These are phyloP conservation scores for Lasiodiplodia sp. DNA, from an alignment of 2,329 filamentous ascomycete species.

Conservation along the genomic window DNA sequence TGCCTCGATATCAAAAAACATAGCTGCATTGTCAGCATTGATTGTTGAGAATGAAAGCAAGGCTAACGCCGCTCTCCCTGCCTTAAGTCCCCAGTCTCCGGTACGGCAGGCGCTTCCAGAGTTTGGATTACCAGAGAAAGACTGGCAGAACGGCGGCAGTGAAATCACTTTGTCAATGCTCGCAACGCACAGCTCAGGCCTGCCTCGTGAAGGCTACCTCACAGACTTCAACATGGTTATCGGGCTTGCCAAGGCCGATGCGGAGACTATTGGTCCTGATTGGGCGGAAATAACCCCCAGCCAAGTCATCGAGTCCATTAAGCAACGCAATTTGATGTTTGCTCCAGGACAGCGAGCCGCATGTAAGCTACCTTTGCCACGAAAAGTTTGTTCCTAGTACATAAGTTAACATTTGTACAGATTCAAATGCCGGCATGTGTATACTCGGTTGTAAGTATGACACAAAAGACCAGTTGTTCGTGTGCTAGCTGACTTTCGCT, in stretches of 20 bases:
- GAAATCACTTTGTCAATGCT: constrained; percentile 43
- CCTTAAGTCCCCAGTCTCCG: constrained; percentile 37
- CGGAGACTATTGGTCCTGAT: constrained; percentile 37
- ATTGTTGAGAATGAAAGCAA: constrained; percentile 35
- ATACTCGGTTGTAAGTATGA: constrained; percentile 35
- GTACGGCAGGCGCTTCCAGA: constrained; percentile 36
- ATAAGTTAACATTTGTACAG: constrained; percentile 3
- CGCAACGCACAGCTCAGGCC: constrained; percentile 42
- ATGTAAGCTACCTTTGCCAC: constrained; percentile 26
- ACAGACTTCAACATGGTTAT: constrained; percentile 42
- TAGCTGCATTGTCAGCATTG: constrained; percentile 39
- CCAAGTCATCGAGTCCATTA: constrained; percentile 35
- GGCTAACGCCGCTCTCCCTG: constrained; percentile 16
- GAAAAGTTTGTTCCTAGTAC: neutral
- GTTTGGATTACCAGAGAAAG: constrained; percentile 36
- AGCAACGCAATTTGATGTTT: constrained; percentile 39
- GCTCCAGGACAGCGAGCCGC: constrained; percentile 40
- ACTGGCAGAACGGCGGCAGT: constrained; percentile 43
- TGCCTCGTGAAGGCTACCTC: constrained; percentile 41
- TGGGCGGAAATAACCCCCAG: constrained; percentile 38
- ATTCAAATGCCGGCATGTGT: constrained; percentile 41
- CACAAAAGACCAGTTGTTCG: neutral
- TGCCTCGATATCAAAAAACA: constrained; percentile 41
- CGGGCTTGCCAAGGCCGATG: constrained; percentile 37
- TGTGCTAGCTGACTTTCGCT: constrained; percentile 23